Evolutionary conservation across 495 filamentous ascomycete genomes (phyloP).

Genomic region (Penicillium pancosmium): DNA sequence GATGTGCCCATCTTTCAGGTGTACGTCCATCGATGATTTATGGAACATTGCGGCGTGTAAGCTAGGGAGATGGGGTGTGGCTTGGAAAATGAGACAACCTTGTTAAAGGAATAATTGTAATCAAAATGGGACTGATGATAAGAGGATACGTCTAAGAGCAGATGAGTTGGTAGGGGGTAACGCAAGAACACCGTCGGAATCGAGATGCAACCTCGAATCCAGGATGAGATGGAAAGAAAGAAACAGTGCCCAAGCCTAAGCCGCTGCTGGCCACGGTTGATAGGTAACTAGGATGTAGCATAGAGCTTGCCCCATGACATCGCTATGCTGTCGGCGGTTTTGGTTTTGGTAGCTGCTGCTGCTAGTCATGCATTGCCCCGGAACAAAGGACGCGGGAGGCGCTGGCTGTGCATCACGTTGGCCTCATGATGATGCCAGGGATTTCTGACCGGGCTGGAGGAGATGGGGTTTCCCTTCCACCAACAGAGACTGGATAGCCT

Average conservation of each 20-base stretch:
- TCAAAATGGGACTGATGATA: not conserved
- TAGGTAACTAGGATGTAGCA: not conserved
- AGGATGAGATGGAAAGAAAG: not conserved
- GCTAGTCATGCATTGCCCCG: not conserved
- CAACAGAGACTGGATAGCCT: slow-evolving; percentile 1
- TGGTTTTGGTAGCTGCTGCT: not conserved
- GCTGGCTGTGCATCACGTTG: slow-evolving; percentile 27
- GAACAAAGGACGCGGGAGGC: slow-evolving; percentile 7
- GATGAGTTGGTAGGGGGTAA: not conserved
- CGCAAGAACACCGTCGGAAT: not conserved
- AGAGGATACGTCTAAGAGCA: not conserved
- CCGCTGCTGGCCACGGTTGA: slow-evolving; percentile 2
- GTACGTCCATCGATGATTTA: slow-evolving; percentile 26
- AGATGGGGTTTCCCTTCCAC: not conserved
- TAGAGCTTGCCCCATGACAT: slow-evolving; percentile 18
- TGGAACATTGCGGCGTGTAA: slow-evolving; percentile 26
- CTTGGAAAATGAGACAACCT: not conserved
- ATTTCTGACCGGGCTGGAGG: not conserved
- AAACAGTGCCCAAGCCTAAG: not conserved
- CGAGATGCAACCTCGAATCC: not conserved
- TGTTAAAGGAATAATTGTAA: not conserved
- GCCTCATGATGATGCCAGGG: slow-evolving; percentile 22
- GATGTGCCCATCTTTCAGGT: slow-evolving; percentile 25
- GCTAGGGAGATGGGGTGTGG: too few relatives aligned
- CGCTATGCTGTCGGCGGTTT: slow-evolving; percentile 12